Evolutionary conservation across 306 rosid species (phyloP).

Genomic region (Glycine tomentella): DNA sequence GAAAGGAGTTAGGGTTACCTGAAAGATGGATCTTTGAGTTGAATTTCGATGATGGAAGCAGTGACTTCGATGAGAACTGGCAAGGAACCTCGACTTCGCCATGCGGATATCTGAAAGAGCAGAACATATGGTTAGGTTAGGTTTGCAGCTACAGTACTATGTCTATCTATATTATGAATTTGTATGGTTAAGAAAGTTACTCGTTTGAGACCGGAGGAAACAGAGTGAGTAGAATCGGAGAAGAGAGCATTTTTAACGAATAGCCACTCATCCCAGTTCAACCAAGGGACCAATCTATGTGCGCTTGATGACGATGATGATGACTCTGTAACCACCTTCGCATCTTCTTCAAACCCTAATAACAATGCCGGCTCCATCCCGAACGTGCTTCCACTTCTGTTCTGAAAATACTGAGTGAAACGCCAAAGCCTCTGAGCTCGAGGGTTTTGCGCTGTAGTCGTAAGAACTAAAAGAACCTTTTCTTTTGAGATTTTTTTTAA

Average conservation of each 20-base stretch:
- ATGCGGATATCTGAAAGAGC: conserved; percentile 68
- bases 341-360: conserved; percentile 51
- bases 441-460: no score
- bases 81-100: conserved; percentile 89
- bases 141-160: neutral
- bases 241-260: conserved; percentile 73
- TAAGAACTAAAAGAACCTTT: no score
- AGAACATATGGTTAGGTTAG: neutral
- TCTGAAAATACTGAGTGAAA: no score
- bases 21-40: conserved; percentile 66
- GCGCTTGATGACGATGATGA: conserved; percentile 38
- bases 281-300: conserved; percentile 86
- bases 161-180: neutral
- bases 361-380: conserved; percentile 46
- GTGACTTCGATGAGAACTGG: conserved; percentile 80
- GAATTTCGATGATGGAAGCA: conserved; percentile 77
- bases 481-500: no score
- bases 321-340: neutral
- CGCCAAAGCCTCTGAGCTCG: no score
- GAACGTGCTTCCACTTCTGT: no score
- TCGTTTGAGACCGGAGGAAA: conserved; percentile 70
- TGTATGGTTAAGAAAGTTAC: conserved; percentile 48
- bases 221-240: conserved; percentile 64
- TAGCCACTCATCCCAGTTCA: conserved; percentile 90
- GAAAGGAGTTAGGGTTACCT: conserved; percentile 50